Evolutionary conservation across 2,329 filamentous ascomycete species (phyloP).

Genomic region (Paradendryphiella salina): DNA sequence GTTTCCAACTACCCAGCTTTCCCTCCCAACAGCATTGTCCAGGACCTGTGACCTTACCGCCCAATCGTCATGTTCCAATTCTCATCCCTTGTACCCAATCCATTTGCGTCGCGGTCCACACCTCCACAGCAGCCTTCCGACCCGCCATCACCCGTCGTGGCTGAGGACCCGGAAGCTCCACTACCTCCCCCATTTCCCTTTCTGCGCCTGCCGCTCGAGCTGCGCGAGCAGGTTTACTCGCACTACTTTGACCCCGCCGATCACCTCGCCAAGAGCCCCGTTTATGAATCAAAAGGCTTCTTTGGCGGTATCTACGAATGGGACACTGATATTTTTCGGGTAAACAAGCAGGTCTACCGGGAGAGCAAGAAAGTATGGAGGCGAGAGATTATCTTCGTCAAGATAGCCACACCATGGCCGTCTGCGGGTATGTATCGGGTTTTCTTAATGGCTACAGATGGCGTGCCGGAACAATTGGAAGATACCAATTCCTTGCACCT

Average conservation of each 20-base stretch:
- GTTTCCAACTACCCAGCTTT: neutral
- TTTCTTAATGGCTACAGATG: conserved; percentile 15
- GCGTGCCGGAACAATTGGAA: conserved; percentile 2
- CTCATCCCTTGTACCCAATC: conserved; percentile 5
- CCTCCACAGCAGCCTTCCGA: neutral
- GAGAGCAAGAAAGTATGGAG: conserved; percentile 55
- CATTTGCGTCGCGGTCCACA: conserved; percentile 1
- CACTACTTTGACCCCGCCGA: conserved; percentile 36
- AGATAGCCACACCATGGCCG: conserved; percentile 54
- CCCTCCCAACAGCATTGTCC: neutral
- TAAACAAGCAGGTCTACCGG: conserved; percentile 52
- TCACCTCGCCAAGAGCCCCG: conserved; percentile 14
- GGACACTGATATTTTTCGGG: conserved; percentile 47
- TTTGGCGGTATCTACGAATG: conserved; percentile 36
- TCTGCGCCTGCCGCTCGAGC: conserved; percentile 37
- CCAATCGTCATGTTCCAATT: conserved; percentile 6
- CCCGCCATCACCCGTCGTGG: neutral
- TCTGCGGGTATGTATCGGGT: conserved; percentile 40
- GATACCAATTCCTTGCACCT: neutral
- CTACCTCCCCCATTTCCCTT: conserved; percentile 27
- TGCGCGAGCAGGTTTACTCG: conserved; percentile 40
- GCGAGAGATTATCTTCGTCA: conserved; percentile 54
- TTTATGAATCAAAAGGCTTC: conserved; percentile 21
- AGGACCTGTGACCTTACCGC: neutral
- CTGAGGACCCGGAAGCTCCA: neutral